A percentile compares a stretch with the other conserved stretches of the same genome.
These are phyloP conservation scores for Cyclotella baltica DNA, from an alignment of 108 stramenopile genomes.

Conservation along the genomic window DNA sequence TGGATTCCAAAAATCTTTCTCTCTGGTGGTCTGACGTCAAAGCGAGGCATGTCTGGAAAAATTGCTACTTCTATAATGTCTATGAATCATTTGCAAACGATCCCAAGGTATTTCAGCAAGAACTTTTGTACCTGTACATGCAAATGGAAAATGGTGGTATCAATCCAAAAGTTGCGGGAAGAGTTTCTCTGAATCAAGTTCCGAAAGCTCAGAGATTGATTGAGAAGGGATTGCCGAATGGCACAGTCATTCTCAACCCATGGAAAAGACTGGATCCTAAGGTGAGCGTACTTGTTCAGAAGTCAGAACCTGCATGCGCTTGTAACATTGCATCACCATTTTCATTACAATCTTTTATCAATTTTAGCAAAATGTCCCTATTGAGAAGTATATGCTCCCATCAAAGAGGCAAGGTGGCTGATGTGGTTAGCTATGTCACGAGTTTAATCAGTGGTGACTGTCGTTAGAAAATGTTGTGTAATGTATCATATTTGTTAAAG, in stretches of 20 bases:
- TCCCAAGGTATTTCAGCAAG: conserved; percentile 54
- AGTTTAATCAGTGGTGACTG: neutral
- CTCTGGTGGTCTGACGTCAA: conserved; percentile 53
- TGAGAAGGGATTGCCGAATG: conserved; percentile 62
- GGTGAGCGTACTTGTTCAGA: neutral
- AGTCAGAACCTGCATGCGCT: no score
- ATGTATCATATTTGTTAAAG: no score
- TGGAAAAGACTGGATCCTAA: conserved; percentile 54
- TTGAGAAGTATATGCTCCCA: neutral
- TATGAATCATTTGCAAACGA: conserved; percentile 55
- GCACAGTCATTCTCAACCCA: conserved; percentile 63
- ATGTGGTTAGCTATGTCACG: no score
- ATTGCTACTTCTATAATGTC: conserved; percentile 53
- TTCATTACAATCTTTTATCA: no score
- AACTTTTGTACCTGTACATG: conserved; percentile 59
- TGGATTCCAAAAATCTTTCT: conserved; percentile 42
- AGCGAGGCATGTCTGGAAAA: conserved; percentile 46
- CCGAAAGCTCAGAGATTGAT: conserved; percentile 64
- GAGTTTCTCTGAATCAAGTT: conserved; percentile 64
- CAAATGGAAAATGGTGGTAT: conserved; percentile 61
- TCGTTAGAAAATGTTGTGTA: no score
- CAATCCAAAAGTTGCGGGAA: conserved; percentile 67
- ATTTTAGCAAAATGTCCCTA: no score
- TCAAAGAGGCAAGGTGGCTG: no score
- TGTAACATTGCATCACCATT: no score